Evolutionary conservation across 352 stramenopile genomes (phyloP).

Genomic region (Pythium plurisporium): DNA sequence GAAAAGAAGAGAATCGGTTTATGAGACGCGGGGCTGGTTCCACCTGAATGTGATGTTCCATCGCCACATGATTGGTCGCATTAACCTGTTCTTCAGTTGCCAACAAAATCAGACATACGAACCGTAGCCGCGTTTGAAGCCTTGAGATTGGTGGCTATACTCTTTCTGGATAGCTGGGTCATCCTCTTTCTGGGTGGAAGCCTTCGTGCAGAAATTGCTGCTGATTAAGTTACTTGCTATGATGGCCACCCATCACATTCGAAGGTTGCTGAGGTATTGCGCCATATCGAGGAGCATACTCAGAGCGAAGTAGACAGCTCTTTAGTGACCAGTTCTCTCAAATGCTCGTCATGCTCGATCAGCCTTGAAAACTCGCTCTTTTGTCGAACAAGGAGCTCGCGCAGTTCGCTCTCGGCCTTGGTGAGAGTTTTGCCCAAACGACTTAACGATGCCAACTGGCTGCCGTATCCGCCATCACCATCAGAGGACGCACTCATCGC

Average conservation of each 20-base stretch:
- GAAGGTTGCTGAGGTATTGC: not conserved
- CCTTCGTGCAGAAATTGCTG: not conserved
- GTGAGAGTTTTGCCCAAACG: not conserved
- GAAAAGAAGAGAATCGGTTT: no score
- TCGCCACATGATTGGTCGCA: no score
- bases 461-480: not conserved
- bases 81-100: no score
- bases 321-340: constrained; percentile 7
- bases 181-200: no score
- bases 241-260: not conserved
- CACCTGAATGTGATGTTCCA: no score
- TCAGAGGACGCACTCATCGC: not conserved
- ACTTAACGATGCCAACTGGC: not conserved
- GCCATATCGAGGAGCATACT: no score
- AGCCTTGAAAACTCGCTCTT: not conserved
- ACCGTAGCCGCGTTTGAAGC: no score
- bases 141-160: no score
- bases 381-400: not conserved
- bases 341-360: constrained; percentile 8
- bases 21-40: no score
- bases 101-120: no score
- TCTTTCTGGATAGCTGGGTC: no score
- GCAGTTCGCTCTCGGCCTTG: not conserved
- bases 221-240: not conserved
- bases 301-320: not conserved